Conservation (phyloP, 345 rosid genomes). For the Linum tenue region DNA sequence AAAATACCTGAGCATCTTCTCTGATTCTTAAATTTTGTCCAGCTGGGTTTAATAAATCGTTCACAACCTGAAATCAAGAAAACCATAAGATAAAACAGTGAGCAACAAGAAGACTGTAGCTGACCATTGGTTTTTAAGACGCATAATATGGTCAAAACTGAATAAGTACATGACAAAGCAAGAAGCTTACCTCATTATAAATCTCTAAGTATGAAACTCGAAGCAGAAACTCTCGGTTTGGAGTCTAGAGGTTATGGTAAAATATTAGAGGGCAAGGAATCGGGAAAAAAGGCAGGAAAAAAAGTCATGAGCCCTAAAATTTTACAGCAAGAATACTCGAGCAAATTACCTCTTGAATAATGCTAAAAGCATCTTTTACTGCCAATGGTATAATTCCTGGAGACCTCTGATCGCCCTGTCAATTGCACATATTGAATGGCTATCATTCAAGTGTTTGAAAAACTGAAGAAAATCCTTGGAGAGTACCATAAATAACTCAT, state of each 20-base stretch:
- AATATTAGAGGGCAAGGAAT: conserved; percentile 15
- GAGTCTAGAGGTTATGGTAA: conserved; percentile 47
- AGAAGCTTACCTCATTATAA: conserved; percentile 78
- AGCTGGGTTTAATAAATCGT: conserved; percentile 91
- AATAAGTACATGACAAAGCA: conserved; percentile 4
- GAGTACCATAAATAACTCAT: not conserved
- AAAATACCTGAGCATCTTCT: conserved; percentile 90
- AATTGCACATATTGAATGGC: conserved; percentile 18
- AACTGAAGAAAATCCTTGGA: conserved; percentile 6
- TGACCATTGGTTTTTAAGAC: conserved; percentile 7
- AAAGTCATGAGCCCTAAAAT: not conserved
- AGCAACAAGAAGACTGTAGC: conserved; percentile 13
- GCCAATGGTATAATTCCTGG: conserved; percentile 97
- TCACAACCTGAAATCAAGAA: conserved; percentile 62
- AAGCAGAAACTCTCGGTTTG: conserved; percentile 85
- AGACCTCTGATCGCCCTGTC: conserved; percentile 99
- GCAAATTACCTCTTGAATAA: conserved; percentile 83
- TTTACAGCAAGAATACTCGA: conserved; percentile 9
- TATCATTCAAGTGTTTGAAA: not conserved
- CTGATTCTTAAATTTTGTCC: conserved; percentile 95
- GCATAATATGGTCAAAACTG: conserved; percentile 10
- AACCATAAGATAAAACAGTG: conserved; percentile 15
- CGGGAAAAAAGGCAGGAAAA: conserved; percentile 9
- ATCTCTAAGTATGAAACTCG: conserved; percentile 97
- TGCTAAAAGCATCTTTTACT: conserved; percentile 93